Base-by-base conservation (phyloP, 2,329 filamentous ascomycete genomes). In the Leptographium procerum region DNA sequence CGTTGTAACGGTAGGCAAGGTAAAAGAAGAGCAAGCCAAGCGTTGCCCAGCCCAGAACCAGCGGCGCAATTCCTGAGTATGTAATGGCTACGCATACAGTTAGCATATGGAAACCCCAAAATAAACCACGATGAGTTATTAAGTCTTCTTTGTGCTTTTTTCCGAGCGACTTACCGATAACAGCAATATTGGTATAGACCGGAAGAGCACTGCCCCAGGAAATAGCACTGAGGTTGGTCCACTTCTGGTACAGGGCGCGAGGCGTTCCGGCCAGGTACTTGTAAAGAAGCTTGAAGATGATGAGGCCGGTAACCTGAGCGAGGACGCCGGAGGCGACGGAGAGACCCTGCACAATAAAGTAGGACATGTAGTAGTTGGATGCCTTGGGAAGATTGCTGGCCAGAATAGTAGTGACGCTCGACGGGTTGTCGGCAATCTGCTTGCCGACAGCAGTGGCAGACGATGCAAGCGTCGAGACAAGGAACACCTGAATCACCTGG, bases 311-410 rank as follows among this genome's bases (percentile, higher is more conserved):
- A 0, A 79, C 69, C 65, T 95, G 89, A 2, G 95, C 77, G 6
- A 97, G 72, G 1, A 88, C 81, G 52, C 85, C 82, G 0, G 89
- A 81, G 4, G 90, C 87, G 61, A 92, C 84, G 1, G 86, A 86
- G 59, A 97, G 72, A 36, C 92, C 95, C 71, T 97, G 94, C 3
- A 99, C 82, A 34, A 97, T 83, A 64, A 99, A 95, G 73, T 97
- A 99, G 0, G 87, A 89, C 24, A 97, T 86, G 71, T 96, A 99
- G 69, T 97, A 95, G 73, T 95, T 97, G 61, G 91, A 91, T 0
- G 90, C 85, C 58, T 82, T 85, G 22, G 94, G 94, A 7, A 99
- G 77, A 60, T 88, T 87, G 19, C 77, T 67, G 0, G 91, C 86
- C 4, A 96, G 78, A 45, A 95, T 72, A 0, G 69, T 72, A 0